phyloP scores from a whole-genome alignment of 352 stramenopile genomes.

The Aphanomyces euteiches region DNA sequence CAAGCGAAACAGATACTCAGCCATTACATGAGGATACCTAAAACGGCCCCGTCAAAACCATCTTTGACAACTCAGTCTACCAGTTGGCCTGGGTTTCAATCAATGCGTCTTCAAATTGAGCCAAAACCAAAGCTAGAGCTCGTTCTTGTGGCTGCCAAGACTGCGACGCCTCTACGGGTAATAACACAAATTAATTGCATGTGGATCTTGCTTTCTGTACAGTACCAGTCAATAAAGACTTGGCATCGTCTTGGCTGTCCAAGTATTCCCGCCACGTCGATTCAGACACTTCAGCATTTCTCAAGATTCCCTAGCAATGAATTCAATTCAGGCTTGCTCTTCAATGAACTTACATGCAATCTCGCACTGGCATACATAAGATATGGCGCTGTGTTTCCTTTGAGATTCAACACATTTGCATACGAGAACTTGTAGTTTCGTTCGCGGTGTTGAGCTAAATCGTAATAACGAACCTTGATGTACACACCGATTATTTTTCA shows the following conservation, averaged over 20 bases:
- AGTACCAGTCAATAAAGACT: background rate
- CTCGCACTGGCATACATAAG: slow-evolving; percentile 75
- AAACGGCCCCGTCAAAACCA: background rate
- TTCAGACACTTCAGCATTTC: slow-evolving; percentile 42
- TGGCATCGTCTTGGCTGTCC: background rate
- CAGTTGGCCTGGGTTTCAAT: slow-evolving; percentile 49
- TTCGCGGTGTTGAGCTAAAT: slow-evolving; percentile 76
- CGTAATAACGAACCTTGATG: slow-evolving; percentile 57
- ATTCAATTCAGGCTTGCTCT: background rate
- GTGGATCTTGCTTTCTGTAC: background rate
- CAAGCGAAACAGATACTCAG: slow-evolving; percentile 80
- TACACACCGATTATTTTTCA: background rate
- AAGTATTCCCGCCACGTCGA: slow-evolving; percentile 10
- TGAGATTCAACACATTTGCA: slow-evolving; percentile 72
- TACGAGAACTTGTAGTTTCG: slow-evolving; percentile 85
- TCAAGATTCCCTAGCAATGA: slow-evolving; percentile 48
- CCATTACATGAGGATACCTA: slow-evolving; percentile 57
- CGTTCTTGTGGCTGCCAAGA: slow-evolving; percentile 70
- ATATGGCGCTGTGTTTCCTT: slow-evolving; percentile 82
- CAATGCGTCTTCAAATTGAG: slow-evolving; percentile 79
- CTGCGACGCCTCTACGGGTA: slow-evolving; percentile 33
- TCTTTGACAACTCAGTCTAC: slow-evolving; percentile 28
- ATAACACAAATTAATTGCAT: no score
- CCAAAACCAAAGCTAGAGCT: slow-evolving; percentile 61
- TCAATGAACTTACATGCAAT: slow-evolving; percentile 36